Evolutionary conservation across 129 eudicot genomes (phyloP), one percentile per base, ranked within the genome.

Genomic region (Logfia minima): DNA sequence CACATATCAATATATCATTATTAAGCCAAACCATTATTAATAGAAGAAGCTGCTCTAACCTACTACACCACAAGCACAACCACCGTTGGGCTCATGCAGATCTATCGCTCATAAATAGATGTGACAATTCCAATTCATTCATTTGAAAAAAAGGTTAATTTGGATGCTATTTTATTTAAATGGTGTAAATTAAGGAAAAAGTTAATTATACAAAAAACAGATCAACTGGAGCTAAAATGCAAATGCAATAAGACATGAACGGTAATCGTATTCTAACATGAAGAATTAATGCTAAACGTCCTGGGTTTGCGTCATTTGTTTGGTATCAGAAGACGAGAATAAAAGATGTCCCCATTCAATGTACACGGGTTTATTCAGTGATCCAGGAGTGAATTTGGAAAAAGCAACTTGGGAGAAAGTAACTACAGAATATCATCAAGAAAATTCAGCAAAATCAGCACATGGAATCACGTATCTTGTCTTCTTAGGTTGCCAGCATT

Each of bases 321-420:
- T 74, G 77, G 77, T 64, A 37, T 56, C 52, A 80, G 75, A 80
- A 72, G 66, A 72, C 34, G 29, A 55, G 29, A 73, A 31, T 19
- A 58, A 67, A 80, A 67, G 61, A 80, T 29, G 58, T 68, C 37
- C 72, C 59, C 75, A 67, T 64, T 66, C 62, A 80, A 80, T 80
- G 75, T 80, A 80, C 83, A 80, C 14, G 65, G 53, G 14, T 21
- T 75, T 81, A 81, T 81, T 81, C 76, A 22, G 76, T 29, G 66
- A 75, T 73, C 79, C 76, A 81, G n/a, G 76, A 67, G 66, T 29
- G 75, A 74, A 74, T 24, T 73, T 51, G 22, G 29, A 37, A 53
- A 58, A 59, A 26, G 62, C 6, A 70, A 70, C 51, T 70, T 21
- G 74, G 58, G 24, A 8, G 61, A 79, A 65, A 58, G 66, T 28